These are phyloP conservation scores for Biscutella auriculata DNA, from an alignment of 441 rosid genomes.

Conservation along the genomic window DNA sequence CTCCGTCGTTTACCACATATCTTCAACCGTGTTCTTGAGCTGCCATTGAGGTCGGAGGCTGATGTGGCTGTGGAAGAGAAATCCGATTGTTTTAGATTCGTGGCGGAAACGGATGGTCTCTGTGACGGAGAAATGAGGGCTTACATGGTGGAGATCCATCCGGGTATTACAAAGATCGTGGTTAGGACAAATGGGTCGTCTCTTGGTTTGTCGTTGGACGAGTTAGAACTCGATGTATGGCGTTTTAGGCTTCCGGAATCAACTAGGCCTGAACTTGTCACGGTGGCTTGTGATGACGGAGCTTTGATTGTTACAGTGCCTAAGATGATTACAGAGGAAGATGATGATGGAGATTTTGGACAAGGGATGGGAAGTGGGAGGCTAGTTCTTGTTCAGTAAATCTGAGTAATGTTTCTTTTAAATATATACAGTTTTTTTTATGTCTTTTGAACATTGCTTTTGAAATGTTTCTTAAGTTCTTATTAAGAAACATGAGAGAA, in stretches of 20 bases:
- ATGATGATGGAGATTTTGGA: conserved; percentile 20
- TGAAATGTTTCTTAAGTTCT: not conserved
- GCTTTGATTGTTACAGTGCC: conserved; percentile 81
- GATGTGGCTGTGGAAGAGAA: conserved; percentile 72
- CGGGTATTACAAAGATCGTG: conserved; percentile 78
- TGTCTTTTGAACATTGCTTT: not conserved
- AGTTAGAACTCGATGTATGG: conserved; percentile 88
- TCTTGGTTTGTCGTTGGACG: conserved; percentile 47
- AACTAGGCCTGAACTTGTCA: conserved; percentile 84
- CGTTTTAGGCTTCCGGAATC: conserved; percentile 80
- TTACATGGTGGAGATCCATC: conserved; percentile 67
- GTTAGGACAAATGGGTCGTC: conserved; percentile 54
- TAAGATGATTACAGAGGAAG: conserved; percentile 39
- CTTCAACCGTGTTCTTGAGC: conserved; percentile 78
- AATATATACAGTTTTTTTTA: not conserved
- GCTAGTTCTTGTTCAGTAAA: conserved; percentile 82
- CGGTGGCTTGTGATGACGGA: conserved; percentile 58
- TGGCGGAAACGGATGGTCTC: conserved; percentile 55
- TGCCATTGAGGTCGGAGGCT: conserved; percentile 79
- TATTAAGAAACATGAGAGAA: not conserved
- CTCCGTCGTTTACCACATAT: conserved; percentile 83
- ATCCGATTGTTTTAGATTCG: conserved; percentile 68
- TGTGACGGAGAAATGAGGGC: conserved; percentile 51
- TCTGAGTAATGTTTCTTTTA: not conserved
- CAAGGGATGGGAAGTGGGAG: conserved; percentile 67